Base-by-base conservation (phyloP, 805 yeast species). In the Cyberlindnera euphorbiiphila region DNA sequence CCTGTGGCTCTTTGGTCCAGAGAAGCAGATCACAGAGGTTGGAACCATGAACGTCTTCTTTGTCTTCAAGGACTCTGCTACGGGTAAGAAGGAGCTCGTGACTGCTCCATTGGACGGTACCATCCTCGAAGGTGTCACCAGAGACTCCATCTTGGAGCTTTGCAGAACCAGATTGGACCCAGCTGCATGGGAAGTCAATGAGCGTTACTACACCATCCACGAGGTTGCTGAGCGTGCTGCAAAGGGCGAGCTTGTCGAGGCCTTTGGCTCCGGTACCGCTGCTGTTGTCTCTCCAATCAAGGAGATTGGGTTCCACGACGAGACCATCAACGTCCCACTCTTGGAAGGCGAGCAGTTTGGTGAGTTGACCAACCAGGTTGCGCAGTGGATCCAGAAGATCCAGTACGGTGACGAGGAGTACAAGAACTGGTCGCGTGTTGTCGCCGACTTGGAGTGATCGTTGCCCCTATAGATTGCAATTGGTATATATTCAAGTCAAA, bases 31-130 rank as follows among this genome's bases (percentile, higher is more conserved):
- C 54, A 91, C 98, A 50, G 98, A 91, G 70, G 98, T 87, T 40
- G 98, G 98, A 50, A 88, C 98, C 41, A 93, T 91, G 98, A 91
- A 91, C 66, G 91, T 75, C 30, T 91, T 93, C 68, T 80, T 85
- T 54, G 96, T 78, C 23, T 86, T 91, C 72, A 68, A 82, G 62
- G 76, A 84, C 61, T 60, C 74, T n/a, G 65, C 64, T 29, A 73
- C 81, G 25, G 97, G 96, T 42, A 85, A 81, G 65, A 85, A 84
- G 58, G 98, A 91, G 68, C 74, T 91, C 50, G 95, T 78, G 33
- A 91, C 98, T 46, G 95, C 96, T 47, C 98, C 98, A 45, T 72
- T 93, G 51, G 98, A 93, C 57, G 98, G 98, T 51, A 91, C 96
- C 46, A 91, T 91, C 56, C 76, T 91, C 56, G 96, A 86, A 62